Percentiles rank a stretch among this genome's conserved stretches.
Evolutionary conservation across 345 rosid species (phyloP).

Genomic region (Aurinia saxatilis): DNA sequence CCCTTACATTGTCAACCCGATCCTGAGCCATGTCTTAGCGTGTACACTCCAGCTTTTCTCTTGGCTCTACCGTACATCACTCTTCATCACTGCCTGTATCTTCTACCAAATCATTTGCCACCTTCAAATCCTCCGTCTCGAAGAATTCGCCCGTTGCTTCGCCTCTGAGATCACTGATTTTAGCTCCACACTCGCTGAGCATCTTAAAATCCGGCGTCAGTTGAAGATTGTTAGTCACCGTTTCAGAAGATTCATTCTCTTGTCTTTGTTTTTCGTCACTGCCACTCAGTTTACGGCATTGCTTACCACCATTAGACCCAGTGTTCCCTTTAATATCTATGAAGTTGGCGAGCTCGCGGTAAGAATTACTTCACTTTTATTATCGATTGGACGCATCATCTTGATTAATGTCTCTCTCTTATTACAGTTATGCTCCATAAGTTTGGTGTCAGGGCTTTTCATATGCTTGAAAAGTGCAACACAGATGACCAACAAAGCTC

Average conservation of each 20-base stretch:
- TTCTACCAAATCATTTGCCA: conserved; percentile 59
- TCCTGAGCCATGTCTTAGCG: conserved; percentile 38
- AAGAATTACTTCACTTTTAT: too few species aligned
- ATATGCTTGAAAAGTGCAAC: conserved; percentile 81
- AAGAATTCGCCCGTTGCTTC: conserved; percentile 61
- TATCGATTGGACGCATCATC: too few species aligned
- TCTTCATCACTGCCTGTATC: conserved; percentile 63
- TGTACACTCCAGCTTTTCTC: conserved; percentile 69
- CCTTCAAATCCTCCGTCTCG: conserved; percentile 63
- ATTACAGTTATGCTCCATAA: conserved; percentile 69
- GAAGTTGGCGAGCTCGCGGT: conserved; percentile 83
- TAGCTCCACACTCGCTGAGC: conserved; percentile 50
- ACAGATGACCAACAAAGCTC: conserved; percentile 74
- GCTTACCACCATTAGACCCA: conserved; percentile 52
- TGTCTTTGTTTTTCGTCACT: conserved; percentile 55
- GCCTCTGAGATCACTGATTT: conserved; percentile 61
- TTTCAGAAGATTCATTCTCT: conserved; percentile 54
- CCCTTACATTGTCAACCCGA: conserved; percentile 46
- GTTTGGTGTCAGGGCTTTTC: conserved; percentile 70
- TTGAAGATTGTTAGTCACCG: conserved; percentile 80
- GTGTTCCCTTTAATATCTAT: conserved; percentile 47
- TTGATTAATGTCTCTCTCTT: conserved; percentile 6
- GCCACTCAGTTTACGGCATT: conserved; percentile 67
- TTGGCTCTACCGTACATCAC: conserved; percentile 75
- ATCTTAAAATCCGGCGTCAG: conserved; percentile 54